Conservation (phyloP, 305 asterid species). For the Nicotiana rustica region DNA sequence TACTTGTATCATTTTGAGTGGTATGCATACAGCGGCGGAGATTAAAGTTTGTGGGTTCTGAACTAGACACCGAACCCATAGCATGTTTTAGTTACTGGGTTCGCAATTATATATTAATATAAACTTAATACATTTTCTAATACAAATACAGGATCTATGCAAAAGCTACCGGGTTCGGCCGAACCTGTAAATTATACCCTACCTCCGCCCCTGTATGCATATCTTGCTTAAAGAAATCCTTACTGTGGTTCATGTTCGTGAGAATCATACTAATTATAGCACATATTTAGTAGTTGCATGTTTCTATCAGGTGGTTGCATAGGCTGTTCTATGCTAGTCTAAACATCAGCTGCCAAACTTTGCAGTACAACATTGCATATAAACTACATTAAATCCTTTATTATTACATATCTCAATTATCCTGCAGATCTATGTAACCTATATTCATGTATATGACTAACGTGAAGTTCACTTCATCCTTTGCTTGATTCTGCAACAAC, state of each 20-base stretch:
- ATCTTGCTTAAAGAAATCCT: not conserved
- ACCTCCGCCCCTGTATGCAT: too few relatives aligned
- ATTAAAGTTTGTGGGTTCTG: too few relatives aligned
- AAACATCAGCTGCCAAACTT: not conserved
- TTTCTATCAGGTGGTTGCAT: slow-evolving; percentile 25
- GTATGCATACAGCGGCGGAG: not conserved
- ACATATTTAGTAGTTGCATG: slow-evolving; percentile 14
- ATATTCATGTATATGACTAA: not conserved
- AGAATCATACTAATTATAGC: slow-evolving; percentile 18
- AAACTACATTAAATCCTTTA: not conserved
- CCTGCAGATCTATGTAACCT: not conserved
- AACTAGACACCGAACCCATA: too few relatives aligned
- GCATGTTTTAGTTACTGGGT: too few relatives aligned
- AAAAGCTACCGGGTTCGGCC: too few relatives aligned
- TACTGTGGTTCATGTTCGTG: slow-evolving; percentile 21
- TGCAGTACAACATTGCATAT: not conserved
- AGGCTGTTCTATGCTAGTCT: not conserved
- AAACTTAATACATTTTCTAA: too few relatives aligned
- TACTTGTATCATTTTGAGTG: slow-evolving; percentile 10
- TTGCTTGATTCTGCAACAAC: slow-evolving; percentile 6
- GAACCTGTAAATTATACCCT: too few relatives aligned
- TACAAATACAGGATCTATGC: too few relatives aligned
- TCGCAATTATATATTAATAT: too few relatives aligned
- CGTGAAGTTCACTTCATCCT: slow-evolving; percentile 4
- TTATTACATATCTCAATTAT: slow-evolving; percentile 1